A percentile compares a stretch with the other conserved stretches of the same genome.
Conservation (phyloP, 352 stramenopile species). For the Blastocystis hominis region DNA sequence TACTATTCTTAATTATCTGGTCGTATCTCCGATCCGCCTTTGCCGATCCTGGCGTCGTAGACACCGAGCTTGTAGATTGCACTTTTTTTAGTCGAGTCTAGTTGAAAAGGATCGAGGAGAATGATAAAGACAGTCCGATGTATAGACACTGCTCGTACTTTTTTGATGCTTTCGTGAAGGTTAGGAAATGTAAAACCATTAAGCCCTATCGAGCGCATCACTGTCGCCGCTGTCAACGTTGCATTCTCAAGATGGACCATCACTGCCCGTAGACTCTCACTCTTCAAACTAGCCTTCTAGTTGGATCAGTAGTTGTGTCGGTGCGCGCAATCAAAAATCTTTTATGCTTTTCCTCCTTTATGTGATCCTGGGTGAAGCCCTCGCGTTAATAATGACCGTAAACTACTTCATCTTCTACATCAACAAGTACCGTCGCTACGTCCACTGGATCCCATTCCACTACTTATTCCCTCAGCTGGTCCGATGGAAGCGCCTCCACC, state of each 20-base stretch:
- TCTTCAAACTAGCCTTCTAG: not conserved
- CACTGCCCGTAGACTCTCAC: constrained; percentile 58
- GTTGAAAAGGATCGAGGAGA: not conserved
- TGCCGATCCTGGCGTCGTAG: constrained; percentile 14
- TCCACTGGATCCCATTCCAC: constrained; percentile 19
- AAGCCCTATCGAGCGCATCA: constrained; percentile 63
- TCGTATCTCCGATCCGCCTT: not conserved
- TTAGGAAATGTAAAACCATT: constrained; percentile 59
- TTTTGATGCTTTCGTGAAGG: not conserved
- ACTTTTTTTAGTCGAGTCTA: not conserved
- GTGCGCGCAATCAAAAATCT: constrained; percentile 42
- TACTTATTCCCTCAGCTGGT: not conserved
- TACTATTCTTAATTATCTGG: constrained; percentile 26
- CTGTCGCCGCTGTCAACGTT: constrained; percentile 60
- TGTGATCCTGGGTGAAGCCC: not conserved
- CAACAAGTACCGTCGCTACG: not conserved
- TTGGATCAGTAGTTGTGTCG: constrained; percentile 57
- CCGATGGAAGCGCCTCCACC: not conserved
- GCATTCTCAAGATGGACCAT: constrained; percentile 63
- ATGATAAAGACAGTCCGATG: not conserved
- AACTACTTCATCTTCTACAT: not conserved
- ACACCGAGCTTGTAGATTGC: not conserved
- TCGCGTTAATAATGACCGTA: constrained; percentile 15
- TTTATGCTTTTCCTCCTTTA: constrained; percentile 56
- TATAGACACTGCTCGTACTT: constrained; percentile 17